These are phyloP conservation scores for Zelonia costaricensis DNA, from an alignment of 208 protist genomes.

Conservation along the genomic window DNA sequence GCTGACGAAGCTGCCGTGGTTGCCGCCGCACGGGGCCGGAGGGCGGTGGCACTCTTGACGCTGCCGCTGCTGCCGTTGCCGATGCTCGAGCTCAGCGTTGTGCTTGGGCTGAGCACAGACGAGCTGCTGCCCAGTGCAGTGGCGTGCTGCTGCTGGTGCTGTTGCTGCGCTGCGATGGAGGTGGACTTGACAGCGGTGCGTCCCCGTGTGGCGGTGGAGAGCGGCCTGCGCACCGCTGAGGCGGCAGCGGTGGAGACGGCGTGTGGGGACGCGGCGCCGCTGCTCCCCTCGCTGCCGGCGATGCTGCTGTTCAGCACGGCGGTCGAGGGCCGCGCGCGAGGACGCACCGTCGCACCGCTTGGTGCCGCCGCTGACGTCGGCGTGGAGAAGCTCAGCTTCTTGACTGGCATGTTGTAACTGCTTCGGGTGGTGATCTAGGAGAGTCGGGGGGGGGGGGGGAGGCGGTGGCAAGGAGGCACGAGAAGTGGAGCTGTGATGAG, in stretches of 20 bases:
- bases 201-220: background rate
- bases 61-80: background rate
- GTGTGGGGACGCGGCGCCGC: background rate
- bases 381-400: slow-evolving; percentile 2
- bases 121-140: background rate
- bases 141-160: too few relatives aligned
- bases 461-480: too few relatives aligned
- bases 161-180: background rate
- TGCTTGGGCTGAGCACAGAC: too few relatives aligned
- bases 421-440: background rate
- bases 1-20: too few relatives aligned
- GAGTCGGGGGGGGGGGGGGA: too few relatives aligned
- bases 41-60: too few relatives aligned
- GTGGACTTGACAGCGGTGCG: background rate
- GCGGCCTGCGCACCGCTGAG: background rate
- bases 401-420: slow-evolving; percentile 8
- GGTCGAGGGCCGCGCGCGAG: slow-evolving; percentile 4
- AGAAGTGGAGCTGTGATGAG: too few relatives aligned
- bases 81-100: too few relatives aligned
- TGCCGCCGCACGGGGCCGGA: too few relatives aligned
- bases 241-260: background rate
- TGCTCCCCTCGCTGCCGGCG: slow-evolving; percentile 6
- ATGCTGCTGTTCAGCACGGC: slow-evolving; percentile 5
- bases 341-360: background rate
- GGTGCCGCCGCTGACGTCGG: background rate